Evolutionary conservation across 1,284 basidiomycete species (phyloP).

Genomic region (Agaricales sp.): DNA sequence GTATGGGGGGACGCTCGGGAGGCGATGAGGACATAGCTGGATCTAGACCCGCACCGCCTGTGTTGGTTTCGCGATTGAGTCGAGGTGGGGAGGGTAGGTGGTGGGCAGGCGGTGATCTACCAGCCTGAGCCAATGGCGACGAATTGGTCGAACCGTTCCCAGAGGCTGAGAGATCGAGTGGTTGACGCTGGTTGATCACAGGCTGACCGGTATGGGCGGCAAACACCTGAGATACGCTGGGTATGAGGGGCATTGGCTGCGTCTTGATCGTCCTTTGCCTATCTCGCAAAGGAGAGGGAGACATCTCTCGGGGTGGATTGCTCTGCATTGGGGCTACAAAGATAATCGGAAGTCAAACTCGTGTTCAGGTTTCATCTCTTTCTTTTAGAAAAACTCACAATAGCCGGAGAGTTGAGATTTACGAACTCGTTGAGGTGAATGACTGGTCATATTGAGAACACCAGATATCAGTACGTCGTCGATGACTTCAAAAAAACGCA

Average conservation of each 20-base stretch:
- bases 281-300: conserved; percentile 57
- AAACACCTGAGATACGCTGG: conserved; percentile 41
- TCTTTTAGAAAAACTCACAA: conserved; percentile 10
- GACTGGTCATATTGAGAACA: conserved; percentile 38
- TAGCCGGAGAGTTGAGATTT: conserved; percentile 24
- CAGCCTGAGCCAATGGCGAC: neutral
- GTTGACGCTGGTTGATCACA: conserved; percentile 11
- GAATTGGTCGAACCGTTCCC: neutral
- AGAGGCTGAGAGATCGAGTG: neutral
- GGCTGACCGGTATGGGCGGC: conserved; percentile 29
- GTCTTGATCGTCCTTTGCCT: conserved; percentile 46
- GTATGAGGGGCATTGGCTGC: conserved; percentile 51
- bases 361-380: conserved; percentile 8
- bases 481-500: neutral
- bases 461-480: conserved; percentile 2
- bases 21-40: neutral
- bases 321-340: conserved; percentile 29
- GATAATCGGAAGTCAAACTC: conserved; percentile 11
- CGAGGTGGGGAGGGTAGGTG: neutral
- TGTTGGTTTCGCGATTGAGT: neutral
- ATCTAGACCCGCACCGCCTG: neutral
- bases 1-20: neutral
- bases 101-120: neutral
- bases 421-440: conserved; percentile 48
- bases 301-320: conserved; percentile 49